A percentile compares a stretch with the other conserved stretches of the same genome.
Evolutionary conservation across 352 stramenopile genomes (phyloP).

Genomic region (Phytophthora tentaculata): DNA sequence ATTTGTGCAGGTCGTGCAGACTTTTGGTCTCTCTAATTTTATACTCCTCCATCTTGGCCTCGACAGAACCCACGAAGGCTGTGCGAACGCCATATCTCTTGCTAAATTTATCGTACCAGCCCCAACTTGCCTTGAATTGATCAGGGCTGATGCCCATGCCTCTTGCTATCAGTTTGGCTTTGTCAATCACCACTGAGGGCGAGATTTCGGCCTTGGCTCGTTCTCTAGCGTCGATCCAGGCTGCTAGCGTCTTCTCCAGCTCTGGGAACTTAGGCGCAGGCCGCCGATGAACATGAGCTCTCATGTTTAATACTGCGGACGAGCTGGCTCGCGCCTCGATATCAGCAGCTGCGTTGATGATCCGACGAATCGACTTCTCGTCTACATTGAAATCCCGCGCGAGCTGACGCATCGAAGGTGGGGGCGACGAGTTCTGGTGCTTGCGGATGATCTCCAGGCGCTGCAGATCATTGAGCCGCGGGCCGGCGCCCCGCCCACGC

Average conservation of each 20-base stretch:
- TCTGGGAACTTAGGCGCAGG: conserved; percentile 30
- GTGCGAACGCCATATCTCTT: conserved; percentile 35
- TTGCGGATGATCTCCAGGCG: conserved; percentile 38
- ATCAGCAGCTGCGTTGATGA: conserved; percentile 21
- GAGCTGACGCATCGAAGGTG: conserved; percentile 26
- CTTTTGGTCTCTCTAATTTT: conserved; percentile 17
- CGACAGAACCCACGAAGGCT: conserved; percentile 8
- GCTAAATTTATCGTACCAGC: conserved; percentile 52
- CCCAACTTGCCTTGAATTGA: conserved; percentile 44
- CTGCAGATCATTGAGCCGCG: conserved; percentile 40
- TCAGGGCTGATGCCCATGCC: conserved; percentile 23
- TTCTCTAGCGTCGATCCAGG: conserved; percentile 34
- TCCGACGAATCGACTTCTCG: conserved; percentile 39
- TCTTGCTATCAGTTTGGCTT: conserved; percentile 33
- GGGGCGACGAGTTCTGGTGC: conserved; percentile 1
- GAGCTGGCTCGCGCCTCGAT: conserved; percentile 21
- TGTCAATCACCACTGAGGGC: conserved; percentile 39
- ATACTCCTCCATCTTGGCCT: not conserved
- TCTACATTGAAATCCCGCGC: conserved; percentile 35
- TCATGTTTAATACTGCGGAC: conserved; percentile 19
- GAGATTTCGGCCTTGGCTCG: conserved; percentile 27
- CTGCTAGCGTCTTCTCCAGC: conserved; percentile 30
- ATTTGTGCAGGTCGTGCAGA: conserved; percentile 23
- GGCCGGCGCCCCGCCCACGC: conserved; percentile 24
- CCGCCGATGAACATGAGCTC: conserved; percentile 14